Evolutionary conservation across 805 yeast genomes (phyloP).

Genomic region (Candida jianshihensis): DNA sequence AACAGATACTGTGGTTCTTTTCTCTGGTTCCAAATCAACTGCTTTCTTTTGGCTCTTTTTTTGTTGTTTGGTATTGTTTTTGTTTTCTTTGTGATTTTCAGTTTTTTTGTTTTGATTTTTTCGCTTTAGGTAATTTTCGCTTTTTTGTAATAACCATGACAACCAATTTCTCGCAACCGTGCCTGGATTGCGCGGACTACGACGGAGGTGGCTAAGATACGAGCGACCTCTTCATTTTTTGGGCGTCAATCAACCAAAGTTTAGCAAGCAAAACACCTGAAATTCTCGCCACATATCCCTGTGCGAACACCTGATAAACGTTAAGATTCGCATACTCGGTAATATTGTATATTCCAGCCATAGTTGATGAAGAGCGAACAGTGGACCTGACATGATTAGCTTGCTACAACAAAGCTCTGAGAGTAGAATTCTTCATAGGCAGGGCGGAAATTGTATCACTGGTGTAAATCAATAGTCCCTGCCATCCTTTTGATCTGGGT

Average conservation of each 20-base stretch:
- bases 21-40: background rate
- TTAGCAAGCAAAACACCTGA: slow-evolving; percentile 7
- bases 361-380: too few species aligned
- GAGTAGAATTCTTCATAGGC: too few species aligned
- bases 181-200: background rate
- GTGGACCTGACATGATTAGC: too few species aligned
- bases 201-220: too few species aligned
- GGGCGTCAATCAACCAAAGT: too few species aligned
- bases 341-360: background rate
- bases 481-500: too few species aligned
- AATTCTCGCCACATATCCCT: slow-evolving; percentile 9
- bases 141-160: background rate
- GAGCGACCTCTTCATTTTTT: too few species aligned
- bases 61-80: background rate
- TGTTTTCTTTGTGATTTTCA: slow-evolving; percentile 4
- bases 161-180: background rate
- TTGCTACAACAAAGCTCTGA: too few species aligned
- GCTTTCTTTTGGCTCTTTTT: background rate
- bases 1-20: background rate
- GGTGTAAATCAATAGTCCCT: too few species aligned
- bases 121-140: slow-evolving; percentile 1
- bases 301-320: slow-evolving; percentile 1
- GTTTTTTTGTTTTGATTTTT: background rate
- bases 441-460: too few species aligned
- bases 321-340: background rate